Evolutionary conservation across 805 yeast species (phyloP).

Genomic region (Kurtzmaniella fragi): DNA sequence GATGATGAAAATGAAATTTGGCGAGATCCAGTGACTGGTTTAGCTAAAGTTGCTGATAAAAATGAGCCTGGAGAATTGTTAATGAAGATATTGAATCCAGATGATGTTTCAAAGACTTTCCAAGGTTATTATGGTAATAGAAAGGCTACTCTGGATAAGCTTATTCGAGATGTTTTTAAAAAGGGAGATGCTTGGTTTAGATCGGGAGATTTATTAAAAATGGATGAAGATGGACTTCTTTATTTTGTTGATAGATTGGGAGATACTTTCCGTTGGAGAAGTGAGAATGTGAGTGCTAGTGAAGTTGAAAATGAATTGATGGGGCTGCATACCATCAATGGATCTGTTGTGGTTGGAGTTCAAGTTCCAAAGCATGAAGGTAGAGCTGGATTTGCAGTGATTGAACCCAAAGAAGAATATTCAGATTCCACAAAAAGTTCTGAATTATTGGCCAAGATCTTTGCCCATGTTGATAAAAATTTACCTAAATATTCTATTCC

Average conservation of each 20-base stretch:
- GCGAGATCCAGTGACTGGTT: constrained; percentile 62
- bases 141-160: constrained; percentile 72
- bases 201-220: constrained; percentile 75
- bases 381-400: constrained; percentile 84
- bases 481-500: constrained; percentile 88
- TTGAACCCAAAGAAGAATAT: constrained; percentile 45
- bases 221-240: constrained; percentile 63
- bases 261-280: constrained; percentile 95
- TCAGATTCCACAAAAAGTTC: constrained; percentile 25
- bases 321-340: constrained; percentile 44
- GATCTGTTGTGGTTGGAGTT: constrained; percentile 84
- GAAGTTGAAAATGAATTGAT: constrained; percentile 82
- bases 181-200: constrained; percentile 92
- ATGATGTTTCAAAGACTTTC: constrained; percentile 66
- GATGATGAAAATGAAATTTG: constrained; percentile 69
- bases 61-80: constrained; percentile 85
- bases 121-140: constrained; percentile 87
- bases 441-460: constrained; percentile 23
- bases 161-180: constrained; percentile 65
- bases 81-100: constrained; percentile 63
- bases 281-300: constrained; percentile 89
- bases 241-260: constrained; percentile 91
- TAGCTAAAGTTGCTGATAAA: constrained; percentile 46
- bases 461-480: constrained; percentile 25
- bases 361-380: constrained; percentile 87